phyloP scores from a whole-genome alignment of 2,329 filamentous ascomycete species.

The Ascochyta koolunga region DNA sequence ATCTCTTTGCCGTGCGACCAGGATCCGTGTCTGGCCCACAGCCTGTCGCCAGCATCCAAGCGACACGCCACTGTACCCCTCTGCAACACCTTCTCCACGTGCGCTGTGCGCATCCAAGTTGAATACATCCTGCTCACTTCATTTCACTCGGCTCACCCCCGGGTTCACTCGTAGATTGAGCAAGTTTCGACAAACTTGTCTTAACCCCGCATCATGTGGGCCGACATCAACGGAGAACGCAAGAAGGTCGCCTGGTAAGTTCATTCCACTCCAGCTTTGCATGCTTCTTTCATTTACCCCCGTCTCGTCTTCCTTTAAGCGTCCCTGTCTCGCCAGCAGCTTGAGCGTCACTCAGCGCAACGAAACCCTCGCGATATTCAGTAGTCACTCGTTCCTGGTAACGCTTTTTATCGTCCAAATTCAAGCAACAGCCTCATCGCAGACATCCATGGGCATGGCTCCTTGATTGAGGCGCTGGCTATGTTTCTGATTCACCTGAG shows the following conservation, averaged over 20 bases:
- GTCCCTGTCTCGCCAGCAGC: not conserved
- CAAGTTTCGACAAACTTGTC: conserved; percentile 34
- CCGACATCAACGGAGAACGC: conserved; percentile 68
- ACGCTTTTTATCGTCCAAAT: not conserved
- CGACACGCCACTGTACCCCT: conserved; percentile 33
- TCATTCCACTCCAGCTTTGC: not conserved
- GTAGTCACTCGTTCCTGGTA: not conserved
- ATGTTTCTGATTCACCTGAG: not conserved
- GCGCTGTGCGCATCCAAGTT: conserved; percentile 27
- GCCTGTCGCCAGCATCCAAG: conserved; percentile 21
- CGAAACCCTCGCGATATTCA: not conserved
- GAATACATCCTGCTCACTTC: conserved; percentile 25
- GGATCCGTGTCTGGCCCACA: conserved; percentile 24
- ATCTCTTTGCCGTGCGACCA: conserved; percentile 29
- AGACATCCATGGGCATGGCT: not conserved
- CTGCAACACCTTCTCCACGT: conserved; percentile 35
- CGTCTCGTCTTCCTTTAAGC: not conserved
- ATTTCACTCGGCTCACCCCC: conserved; percentile 25
- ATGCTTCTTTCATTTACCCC: not conserved
- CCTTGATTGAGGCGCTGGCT: not conserved
- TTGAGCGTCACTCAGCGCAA: not conserved
- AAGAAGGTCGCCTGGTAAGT: conserved; percentile 78
- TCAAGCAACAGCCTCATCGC: not conserved
- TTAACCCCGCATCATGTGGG: conserved; percentile 60
- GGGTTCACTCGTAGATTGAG: conserved; percentile 32